A percentile compares a stretch with the other conserved stretches of the same genome.
Conservation (phyloP, 805 yeast species). For the Yamadazyma nakazawae region DNA sequence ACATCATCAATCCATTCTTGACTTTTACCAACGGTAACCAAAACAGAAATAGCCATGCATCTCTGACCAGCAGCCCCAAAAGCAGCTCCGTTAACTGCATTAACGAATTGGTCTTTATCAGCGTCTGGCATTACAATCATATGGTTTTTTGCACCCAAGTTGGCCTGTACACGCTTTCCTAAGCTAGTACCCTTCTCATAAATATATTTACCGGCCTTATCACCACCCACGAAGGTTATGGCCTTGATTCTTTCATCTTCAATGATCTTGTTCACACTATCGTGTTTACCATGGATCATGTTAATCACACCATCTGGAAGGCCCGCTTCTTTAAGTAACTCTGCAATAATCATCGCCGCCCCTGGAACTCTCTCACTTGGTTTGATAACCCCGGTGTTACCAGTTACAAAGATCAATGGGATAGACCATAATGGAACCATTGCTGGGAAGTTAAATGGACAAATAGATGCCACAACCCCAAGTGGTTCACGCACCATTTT, state of each 20-base stretch:
- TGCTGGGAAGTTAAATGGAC: constrained; percentile 83
- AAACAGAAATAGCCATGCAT: constrained; percentile 74
- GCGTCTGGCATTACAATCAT: constrained; percentile 73
- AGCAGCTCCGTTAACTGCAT: constrained; percentile 70
- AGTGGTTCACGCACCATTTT: constrained; percentile 71
- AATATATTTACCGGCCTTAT: constrained; percentile 74
- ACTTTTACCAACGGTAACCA: constrained; percentile 68
- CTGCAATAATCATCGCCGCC: constrained; percentile 70
- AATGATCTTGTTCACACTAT: constrained; percentile 64
- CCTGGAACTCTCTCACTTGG: constrained; percentile 78
- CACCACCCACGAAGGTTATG: constrained; percentile 76
- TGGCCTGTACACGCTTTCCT: constrained; percentile 76
- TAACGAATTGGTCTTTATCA: constrained; percentile 57
- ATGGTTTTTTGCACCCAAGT: constrained; percentile 78
- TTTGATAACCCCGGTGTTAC: constrained; percentile 65
- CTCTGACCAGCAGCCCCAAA: constrained; percentile 86
- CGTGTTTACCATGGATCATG: constrained; percentile 70
- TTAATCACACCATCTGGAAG: constrained; percentile 71
- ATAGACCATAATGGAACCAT: constrained; percentile 75
- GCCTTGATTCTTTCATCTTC: constrained; percentile 76
- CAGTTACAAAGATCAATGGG: constrained; percentile 63
- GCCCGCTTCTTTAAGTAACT: constrained; percentile 69
- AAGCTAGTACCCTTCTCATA: constrained; percentile 60
- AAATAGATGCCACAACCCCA: constrained; percentile 74
- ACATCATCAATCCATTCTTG: constrained; percentile 62